These are phyloP conservation scores for Eustoma russellianum DNA, from an alignment of 257 asterid species.

Conservation along the genomic window DNA sequence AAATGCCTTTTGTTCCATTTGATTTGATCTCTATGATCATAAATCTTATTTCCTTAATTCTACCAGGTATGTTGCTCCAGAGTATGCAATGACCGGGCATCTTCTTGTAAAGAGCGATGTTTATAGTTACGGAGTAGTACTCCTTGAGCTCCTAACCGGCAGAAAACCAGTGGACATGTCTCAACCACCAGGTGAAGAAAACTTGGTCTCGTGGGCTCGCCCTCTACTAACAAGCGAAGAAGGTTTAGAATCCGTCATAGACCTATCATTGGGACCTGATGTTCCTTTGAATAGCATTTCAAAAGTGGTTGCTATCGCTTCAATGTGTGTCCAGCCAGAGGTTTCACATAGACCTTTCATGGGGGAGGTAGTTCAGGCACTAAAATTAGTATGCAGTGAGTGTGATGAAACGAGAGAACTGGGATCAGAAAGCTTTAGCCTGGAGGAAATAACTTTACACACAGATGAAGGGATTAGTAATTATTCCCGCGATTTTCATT, in stretches of 20 bases:
- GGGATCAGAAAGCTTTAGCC: conserved; percentile 40
- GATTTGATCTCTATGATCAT: no score
- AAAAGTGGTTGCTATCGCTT: conserved; percentile 88
- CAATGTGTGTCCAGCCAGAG: conserved; percentile 93
- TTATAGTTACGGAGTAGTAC: conserved; percentile 99
- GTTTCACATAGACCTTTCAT: conserved; percentile 90
- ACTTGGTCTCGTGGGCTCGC: conserved; percentile 84
- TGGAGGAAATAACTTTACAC: conserved; percentile 32
- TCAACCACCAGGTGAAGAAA: conserved; percentile 89
- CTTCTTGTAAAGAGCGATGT: conserved; percentile 89
- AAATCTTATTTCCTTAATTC: conserved; percentile 3
- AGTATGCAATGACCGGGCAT: conserved; percentile 95
- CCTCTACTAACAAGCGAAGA: conserved; percentile 59
- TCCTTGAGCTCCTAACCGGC: conserved; percentile 87
- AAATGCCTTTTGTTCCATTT: no score
- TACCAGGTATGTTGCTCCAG: conserved; percentile 89
- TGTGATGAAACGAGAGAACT: conserved; percentile 34
- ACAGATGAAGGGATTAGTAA: conserved; percentile 26
- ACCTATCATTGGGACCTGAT: conserved; percentile 47
- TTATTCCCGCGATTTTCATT: conserved; percentile 16
- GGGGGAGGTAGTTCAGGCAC: conserved; percentile 97
- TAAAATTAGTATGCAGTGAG: conserved; percentile 70
- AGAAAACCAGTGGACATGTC: conserved; percentile 90
- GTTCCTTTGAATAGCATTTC: conserved; percentile 42
- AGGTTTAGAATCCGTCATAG: conserved; percentile 51